phyloP scores from a whole-genome alignment of 805 yeast species.

The Starmerella sp. region DNA sequence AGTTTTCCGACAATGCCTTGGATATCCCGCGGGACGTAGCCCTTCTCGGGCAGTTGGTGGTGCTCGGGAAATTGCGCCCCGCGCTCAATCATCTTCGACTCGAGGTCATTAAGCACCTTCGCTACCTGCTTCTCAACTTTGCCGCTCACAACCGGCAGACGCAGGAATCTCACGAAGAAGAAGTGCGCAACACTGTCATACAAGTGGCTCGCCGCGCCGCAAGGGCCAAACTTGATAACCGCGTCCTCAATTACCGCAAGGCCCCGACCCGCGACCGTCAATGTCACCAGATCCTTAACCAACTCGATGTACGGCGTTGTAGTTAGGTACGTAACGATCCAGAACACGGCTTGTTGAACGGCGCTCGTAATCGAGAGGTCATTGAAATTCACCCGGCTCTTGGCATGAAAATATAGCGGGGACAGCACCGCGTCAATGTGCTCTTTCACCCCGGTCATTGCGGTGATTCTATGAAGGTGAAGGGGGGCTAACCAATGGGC shows the following conservation, averaged over 20 bases:
- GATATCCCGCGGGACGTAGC: slow-evolving; percentile 42
- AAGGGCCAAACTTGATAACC: slow-evolving; percentile 20
- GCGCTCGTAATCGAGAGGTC: not conserved
- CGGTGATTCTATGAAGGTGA: not conserved
- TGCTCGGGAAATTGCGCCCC: slow-evolving; percentile 31
- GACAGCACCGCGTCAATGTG: slow-evolving; percentile 1
- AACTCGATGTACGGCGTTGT: slow-evolving; percentile 3
- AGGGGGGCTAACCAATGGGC: not conserved
- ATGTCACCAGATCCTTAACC: slow-evolving; percentile 9
- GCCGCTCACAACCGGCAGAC: slow-evolving; percentile 42
- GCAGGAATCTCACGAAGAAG: slow-evolving; percentile 23
- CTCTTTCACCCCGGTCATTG: not conserved
- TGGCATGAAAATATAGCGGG: not conserved
- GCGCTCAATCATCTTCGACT: slow-evolving; percentile 46
- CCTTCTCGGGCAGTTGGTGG: slow-evolving; percentile 44
- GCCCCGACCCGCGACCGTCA: slow-evolving; percentile 10
- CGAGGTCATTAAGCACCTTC: slow-evolving; percentile 40
- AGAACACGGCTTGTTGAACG: not conserved
- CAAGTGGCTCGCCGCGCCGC: slow-evolving; percentile 14
- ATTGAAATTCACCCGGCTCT: not conserved
- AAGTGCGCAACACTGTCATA: slow-evolving; percentile 5
- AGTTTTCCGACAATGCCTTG: slow-evolving; percentile 39
- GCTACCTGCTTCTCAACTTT: slow-evolving; percentile 53
- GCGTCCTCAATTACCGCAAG: slow-evolving; percentile 15
- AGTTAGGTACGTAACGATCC: slow-evolving; percentile 3